Conservation (phyloP, 2,329 filamentous ascomycete species). For the Talaromyces verruculosus region DNA sequence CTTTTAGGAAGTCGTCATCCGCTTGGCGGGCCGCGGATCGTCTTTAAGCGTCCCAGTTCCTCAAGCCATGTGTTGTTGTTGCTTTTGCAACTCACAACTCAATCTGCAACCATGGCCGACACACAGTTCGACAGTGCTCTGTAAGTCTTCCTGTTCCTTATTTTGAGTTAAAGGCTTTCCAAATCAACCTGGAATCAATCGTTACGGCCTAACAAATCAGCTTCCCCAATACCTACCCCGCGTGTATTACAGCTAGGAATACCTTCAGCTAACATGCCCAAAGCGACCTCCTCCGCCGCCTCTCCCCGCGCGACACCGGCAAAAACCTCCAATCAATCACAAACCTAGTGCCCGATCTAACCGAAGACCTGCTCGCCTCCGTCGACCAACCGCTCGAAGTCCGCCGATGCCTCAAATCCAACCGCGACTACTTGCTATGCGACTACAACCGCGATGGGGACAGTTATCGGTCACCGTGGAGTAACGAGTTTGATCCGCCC, state of each 20-base stretch:
- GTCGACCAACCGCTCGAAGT: conserved; percentile 93
- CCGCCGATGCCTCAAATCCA: conserved; percentile 80
- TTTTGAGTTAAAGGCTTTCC: background rate
- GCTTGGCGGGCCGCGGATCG: conserved; percentile 14
- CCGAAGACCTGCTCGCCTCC: conserved; percentile 95
- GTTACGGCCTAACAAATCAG: background rate
- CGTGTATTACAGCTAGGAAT: conserved; percentile 1
- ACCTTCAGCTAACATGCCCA: background rate
- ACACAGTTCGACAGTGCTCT: conserved; percentile 54
- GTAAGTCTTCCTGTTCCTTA: conserved; percentile 34
- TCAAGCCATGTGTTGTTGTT: conserved; percentile 6
- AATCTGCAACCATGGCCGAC: conserved; percentile 42
- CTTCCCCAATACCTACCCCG: conserved; percentile 8
- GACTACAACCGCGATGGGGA: conserved; percentile 99
- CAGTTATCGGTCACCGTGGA: conserved; percentile 98
- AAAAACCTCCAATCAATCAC: conserved; percentile 87
- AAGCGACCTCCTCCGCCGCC: conserved; percentile 95
- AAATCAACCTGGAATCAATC: background rate
- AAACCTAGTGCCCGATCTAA: conserved; percentile 81
- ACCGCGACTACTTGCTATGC: conserved; percentile 94
- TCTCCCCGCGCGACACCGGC: conserved; percentile 90
- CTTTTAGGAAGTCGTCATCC: background rate
- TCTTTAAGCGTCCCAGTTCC: conserved; percentile 17
- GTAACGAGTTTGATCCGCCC: conserved; percentile 94
- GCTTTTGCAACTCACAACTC: conserved; percentile 16